These are phyloP conservation scores for Neopestalotiopsis rosae DNA, from an alignment of 2,329 filamentous ascomycete species.

Conservation along the genomic window DNA sequence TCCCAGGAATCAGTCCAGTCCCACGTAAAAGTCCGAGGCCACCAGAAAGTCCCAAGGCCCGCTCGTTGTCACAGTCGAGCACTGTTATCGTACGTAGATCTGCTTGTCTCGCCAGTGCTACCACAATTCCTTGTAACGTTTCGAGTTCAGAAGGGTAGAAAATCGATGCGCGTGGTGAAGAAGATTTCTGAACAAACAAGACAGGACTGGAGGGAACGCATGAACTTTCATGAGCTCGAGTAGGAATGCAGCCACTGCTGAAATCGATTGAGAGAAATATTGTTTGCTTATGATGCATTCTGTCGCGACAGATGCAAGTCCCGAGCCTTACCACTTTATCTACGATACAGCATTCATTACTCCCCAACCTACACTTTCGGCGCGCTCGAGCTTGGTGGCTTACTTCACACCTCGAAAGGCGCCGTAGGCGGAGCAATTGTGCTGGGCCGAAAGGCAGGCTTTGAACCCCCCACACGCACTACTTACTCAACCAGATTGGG, in stretches of 20 bases:
- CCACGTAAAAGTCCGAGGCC: background rate
- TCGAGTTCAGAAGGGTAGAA: background rate
- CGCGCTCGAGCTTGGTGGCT: background rate
- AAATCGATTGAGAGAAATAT: background rate
- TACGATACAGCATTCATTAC: background rate
- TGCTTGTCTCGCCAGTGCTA: background rate
- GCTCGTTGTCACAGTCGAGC: background rate
- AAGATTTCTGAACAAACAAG: background rate
- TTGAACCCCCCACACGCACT: background rate
- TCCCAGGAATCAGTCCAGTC: background rate
- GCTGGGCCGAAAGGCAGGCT: background rate
- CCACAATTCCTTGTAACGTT: background rate
- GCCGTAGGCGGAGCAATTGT: background rate
- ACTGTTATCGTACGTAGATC: background rate
- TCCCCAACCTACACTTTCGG: background rate
- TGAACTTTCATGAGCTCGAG: background rate
- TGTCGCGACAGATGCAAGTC: background rate
- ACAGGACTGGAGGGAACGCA: background rate
- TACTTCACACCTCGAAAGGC: background rate
- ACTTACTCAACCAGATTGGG: conserved; percentile 1
- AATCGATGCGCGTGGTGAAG: background rate
- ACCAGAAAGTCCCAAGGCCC: background rate
- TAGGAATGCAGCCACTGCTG: background rate
- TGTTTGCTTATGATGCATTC: background rate
- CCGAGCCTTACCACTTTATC: conserved; percentile 10